phyloP scores from a whole-genome alignment of 345 rosid genomes.

The Salix koriyanagi region DNA sequence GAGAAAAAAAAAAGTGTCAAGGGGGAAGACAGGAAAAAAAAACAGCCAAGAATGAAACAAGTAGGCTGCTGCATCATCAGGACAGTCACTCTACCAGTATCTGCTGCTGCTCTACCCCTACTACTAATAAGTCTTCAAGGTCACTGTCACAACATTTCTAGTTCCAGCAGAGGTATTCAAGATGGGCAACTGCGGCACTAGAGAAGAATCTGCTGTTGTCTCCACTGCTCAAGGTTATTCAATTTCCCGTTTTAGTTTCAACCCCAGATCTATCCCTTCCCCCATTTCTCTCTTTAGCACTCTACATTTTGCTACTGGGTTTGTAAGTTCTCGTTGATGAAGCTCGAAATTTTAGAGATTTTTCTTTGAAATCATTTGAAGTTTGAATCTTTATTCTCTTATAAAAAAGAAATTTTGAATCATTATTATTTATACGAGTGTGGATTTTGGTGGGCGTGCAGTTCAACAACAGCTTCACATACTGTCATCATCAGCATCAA shows the following conservation, averaged over 20 bases:
- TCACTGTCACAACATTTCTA: neutral
- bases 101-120: neutral
- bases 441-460: conserved; percentile 25
- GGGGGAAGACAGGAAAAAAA: neutral
- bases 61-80: conserved; percentile 8
- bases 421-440: neutral
- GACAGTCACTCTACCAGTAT: conserved; percentile 3
- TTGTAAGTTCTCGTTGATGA: neutral
- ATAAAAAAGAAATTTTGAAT: neutral
- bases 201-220: conserved; percentile 88
- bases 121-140: neutral
- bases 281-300: neutral
- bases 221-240: conserved; percentile 71
- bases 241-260: neutral
- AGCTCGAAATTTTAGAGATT: neutral
- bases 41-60: conserved; percentile 16
- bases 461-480: conserved; percentile 65
- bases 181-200: conserved; percentile 97
- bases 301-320: neutral
- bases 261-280: conserved; percentile 19
- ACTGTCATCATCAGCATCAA: conserved; percentile 30
- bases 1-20: neutral
- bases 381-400: neutral
- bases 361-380: neutral
- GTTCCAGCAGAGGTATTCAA: neutral